Base-by-base conservation (phyloP, 805 yeast genomes). In the Lipomyces lipofer region DNA sequence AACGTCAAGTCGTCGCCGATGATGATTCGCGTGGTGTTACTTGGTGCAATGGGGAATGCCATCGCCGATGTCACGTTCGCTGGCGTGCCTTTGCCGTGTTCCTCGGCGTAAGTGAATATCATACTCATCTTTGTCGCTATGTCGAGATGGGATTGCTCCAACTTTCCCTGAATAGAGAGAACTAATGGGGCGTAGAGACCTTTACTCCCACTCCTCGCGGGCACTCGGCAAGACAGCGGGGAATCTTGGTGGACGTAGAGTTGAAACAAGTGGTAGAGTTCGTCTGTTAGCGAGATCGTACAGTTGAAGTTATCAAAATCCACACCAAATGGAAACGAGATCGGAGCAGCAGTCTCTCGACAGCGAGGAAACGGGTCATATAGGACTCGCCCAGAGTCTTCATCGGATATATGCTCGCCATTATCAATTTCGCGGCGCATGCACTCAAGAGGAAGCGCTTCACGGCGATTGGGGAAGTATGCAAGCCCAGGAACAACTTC, bases 241-340 rank as follows among this genome's bases (percentile, higher is more conserved):
- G 79, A 82, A 66, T 86, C 94, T 66, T 86, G 85, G 67, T 86
- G 94, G 40, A 86, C 72, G 66, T 86, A 86, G 44, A 86, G 72
- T 70, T 86, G 92, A 68, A 86, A 84, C 54, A 86, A 67, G 65
- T 86, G 94, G 66, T 78, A 86, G 38, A 81, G 64, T 60, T 83
- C 85, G 67, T 86, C 92, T 12, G 78, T 74, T 46, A 86, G 75
- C 4, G 70, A 70, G 24, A 86, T 71, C 2, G 91, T 81, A 66
- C 94, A 86, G 60, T 78, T 77, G 49, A 78, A 51, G 58, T 77
- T 81, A 24, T 68, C 67, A 2, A 49, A 33, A 56, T 75, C 77
- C 5, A 69, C 68, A 1, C 81, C 82, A 65, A 79, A 86, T 17
- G 69, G 68, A 59, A 86, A 73, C n/a, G 71, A 58, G 36, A 86